Base-by-base conservation (phyloP, 2,329 filamentous ascomycete genomes). In the Trichoderma harzianum region DNA sequence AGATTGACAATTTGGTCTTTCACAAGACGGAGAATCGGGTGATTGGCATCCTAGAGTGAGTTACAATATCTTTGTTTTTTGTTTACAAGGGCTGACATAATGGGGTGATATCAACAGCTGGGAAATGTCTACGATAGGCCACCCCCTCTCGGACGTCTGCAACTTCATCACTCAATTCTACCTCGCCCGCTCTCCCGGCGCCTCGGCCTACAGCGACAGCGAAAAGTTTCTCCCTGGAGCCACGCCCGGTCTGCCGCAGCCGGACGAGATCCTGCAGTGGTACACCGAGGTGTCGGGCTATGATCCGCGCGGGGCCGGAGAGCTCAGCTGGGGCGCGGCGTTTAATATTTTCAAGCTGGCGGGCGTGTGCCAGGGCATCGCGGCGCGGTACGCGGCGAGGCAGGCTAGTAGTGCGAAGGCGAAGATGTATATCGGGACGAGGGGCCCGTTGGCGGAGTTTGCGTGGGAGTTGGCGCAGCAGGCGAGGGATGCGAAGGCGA, bases 51-150 rank as follows among this genome's bases (percentile, higher is more conserved):
- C 84, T 98, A 7, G 96, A 99, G 88, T 92, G 81, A 79, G 88
- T 83, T 65, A 1, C 34, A 34, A 12, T 34, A 5, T 34, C 1
- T 34, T 34, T 34, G 34, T 34, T 55, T 34, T 11, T 14, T 12
- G 28, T 10, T 10, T 10, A 60, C 28, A 53, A 12, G 30, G 30
- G 28, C 62, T 71, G 28, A 57, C 57, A 32, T 7, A 30, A 30
- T 30, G 28, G 28, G 28, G 28, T 28, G 28, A 28, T 28, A 28
- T 28, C 28, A 28, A 11, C 18, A 89, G 88, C 83, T 98, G 95
- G 95, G 96, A 98, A 84, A 97, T 99, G 94, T 94, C 94, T 43
- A 98, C 96, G 0, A 91, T 98, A 69, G 96, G 96, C n/a, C 95
- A 99, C 80, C 96, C 96, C 1, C 88, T 98, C 26, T 95, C 93